Evolutionary conservation across 176 grass and related monocot species (phyloP), one percentile per base, ranked within the genome.

Genomic region (Cenchrus americanus): DNA sequence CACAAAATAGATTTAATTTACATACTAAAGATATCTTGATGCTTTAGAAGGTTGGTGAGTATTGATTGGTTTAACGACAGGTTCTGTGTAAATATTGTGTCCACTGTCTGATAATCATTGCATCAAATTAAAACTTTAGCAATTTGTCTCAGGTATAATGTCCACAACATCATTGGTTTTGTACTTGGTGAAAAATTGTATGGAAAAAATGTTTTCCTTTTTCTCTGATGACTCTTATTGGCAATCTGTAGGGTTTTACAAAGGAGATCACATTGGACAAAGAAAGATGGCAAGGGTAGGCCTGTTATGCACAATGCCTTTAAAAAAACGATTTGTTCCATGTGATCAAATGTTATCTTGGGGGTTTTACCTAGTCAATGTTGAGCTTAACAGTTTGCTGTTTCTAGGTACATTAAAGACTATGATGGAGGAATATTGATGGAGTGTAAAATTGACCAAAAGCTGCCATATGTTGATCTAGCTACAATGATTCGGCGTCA

Each of bases 271-370:
- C 86, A 7, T 84, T 99, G 78, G 97, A 96, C 69, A 96, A 96
- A 93, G 94, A 96, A 87, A 96, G 91, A 94, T 99, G 97, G 93
- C 93, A 96, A 9, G 97, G 97, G 97, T 99, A 98, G 88, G 89
- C 41, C 80, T 66, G 62, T 61, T 46, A 61, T 83, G 48, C 60
- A 59, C 18, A 55, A 51, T 85, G 55, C 73, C 27, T 84, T 75
- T 87, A 30, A 32, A 82, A 37, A 37, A 37, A 37, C 34, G 34
- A 37, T 14, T 68, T 54, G 24, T 61, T 59, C 19, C 54, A 71
- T 63, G 58, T 52, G 27, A 64, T 52, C 44, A 50, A 71, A 62
- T 14, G 4, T 49, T 51, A 41, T 24, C 26, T 43, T 80, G 44
- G 46, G 62, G 8, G 10, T 61, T 37, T 80, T 80, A 66, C 48